Percentiles rank a stretch among this genome's conserved stretches.
phyloP scores from a whole-genome alignment of 768 basidiomycete genomes.

The Hygrocybe coccinea region DNA sequence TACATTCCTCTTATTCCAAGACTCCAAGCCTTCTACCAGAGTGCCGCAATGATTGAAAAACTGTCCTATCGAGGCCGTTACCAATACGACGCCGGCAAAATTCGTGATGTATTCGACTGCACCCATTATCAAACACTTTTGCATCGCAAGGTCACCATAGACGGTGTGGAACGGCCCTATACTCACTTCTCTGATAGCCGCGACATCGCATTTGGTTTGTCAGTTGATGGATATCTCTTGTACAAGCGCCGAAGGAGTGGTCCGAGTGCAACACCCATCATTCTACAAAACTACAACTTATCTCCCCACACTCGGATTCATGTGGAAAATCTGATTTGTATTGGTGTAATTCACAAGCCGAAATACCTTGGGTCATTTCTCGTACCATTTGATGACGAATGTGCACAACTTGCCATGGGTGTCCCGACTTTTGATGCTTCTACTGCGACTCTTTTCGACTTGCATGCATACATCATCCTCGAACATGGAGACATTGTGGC shows the following conservation, averaged over 20 bases:
- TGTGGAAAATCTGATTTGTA: conserved; percentile 17
- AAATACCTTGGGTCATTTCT: conserved; percentile 43
- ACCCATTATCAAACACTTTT: conserved; percentile 25
- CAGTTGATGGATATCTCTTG: conserved; percentile 40
- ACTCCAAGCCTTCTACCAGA: conserved; percentile 20
- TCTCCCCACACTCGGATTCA: conserved; percentile 32
- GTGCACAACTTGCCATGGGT: conserved; percentile 30
- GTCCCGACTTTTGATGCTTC: conserved; percentile 31
- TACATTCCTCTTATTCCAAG: conserved; percentile 30
- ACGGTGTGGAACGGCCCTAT: conserved; percentile 19
- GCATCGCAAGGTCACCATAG: conserved; percentile 21
- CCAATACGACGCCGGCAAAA: conserved; percentile 10
- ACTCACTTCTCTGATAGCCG: conserved; percentile 33
- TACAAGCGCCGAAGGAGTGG: conserved; percentile 28
- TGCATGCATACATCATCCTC: conserved; percentile 27
- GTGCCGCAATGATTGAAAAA: conserved; percentile 1
- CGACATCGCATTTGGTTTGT: conserved; percentile 43
- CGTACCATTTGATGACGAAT: conserved; percentile 37
- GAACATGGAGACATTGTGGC: conserved; percentile 31
- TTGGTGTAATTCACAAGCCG: conserved; percentile 42
- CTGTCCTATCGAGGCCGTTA: conserved; percentile 17
- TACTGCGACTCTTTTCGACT: conserved; percentile 19
- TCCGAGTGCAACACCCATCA: conserved; percentile 37
- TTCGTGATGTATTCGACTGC: conserved; percentile 36
- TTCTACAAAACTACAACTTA: conserved; percentile 37